Base-by-base conservation (phyloP, 1,284 basidiomycete species). In the Cutaneotrichosporon spelunceum region DNA sequence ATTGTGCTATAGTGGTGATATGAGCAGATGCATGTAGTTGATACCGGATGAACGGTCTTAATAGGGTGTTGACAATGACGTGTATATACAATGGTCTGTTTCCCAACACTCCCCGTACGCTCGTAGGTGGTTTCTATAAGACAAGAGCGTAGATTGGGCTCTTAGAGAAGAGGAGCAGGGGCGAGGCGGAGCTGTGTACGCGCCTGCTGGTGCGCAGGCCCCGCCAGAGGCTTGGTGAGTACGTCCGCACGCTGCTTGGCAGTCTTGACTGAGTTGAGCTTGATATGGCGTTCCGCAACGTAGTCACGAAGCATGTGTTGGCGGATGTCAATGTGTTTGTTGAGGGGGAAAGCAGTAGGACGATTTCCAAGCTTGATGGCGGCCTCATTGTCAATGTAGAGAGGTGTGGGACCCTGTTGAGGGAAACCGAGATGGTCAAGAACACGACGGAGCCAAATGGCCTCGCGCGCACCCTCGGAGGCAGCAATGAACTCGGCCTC, bases 261-360 rank as follows among this genome's bases (percentile, higher is more conserved):
- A 10, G 58, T 52, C 10, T 14, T 11, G 36, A 60, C 23, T 14
- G 49, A 14, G 1, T 24, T 14, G n/a, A 60, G 33, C 19, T 14
- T 16, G 47, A 57, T 56, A 1, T 2, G 34, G 19, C 26, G 26
- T 16, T 21, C n/a, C 5, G 16, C 29, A 14, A 63, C 48, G 0
- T 26, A 29, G 45, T 83, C 78, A 0, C 80, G 73, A 19, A 83
- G 69, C 39, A 73, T 80, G 57, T 83, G 81, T 54, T 79, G 71
- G 1, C 64, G 60, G n/a, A 82, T 70, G 47, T 81, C 75, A 45
- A 84, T 82, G 59, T 84, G 82, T 65, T 83, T 83, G 16, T 73
- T 70, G 0, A 72, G 66, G 0, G 68, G 49, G 47, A 81, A 75
- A 3, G 61, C 62, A 2, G 72, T 68, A 0, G 77, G 70, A 57